Percentiles rank a stretch among this genome's conserved stretches.
These are phyloP conservation scores for Melanopsichium pennsylvanicum DNA, from an alignment of 1,284 basidiomycete genomes.

Conservation along the genomic window DNA sequence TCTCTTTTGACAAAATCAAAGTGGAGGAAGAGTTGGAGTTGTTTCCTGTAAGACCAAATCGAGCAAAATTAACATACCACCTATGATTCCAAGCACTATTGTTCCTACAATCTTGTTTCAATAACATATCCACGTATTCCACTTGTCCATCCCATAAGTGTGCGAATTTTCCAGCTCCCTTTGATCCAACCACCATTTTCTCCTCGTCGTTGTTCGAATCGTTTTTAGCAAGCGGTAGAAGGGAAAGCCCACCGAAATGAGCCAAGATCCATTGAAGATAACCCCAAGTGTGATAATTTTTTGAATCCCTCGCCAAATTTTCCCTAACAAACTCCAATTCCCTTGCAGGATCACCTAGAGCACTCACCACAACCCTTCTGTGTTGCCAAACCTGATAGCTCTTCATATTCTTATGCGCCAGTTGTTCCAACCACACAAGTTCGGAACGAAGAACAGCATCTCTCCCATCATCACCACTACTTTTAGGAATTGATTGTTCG, in stretches of 20 bases:
- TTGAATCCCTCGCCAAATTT: constrained; percentile 48
- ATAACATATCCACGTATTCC: constrained; percentile 78
- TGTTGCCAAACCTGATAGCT: constrained; percentile 65
- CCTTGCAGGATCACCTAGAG: constrained; percentile 41
- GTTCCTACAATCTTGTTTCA: constrained; percentile 84
- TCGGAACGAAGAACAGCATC: constrained; percentile 34
- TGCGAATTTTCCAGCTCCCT: constrained; percentile 29
- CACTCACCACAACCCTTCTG: constrained; percentile 45
- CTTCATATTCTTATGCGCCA: constrained; percentile 61
- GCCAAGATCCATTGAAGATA: constrained; percentile 61
- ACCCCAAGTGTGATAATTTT: constrained; percentile 65
- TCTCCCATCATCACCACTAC: not conserved
- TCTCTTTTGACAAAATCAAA: not conserved
- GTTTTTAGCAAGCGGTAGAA: no score
- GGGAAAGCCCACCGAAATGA: constrained; percentile 53
- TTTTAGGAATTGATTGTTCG: not conserved
- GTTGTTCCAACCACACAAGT: constrained; percentile 48
- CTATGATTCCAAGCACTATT: constrained; percentile 99
- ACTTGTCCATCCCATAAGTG: constrained; percentile 80
- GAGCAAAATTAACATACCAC: constrained; percentile 82
- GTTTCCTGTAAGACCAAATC: constrained; percentile 20
- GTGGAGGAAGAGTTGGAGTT: not conserved
- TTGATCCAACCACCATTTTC: not conserved
- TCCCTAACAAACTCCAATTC: constrained; percentile 52
- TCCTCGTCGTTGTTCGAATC: not conserved